These are phyloP conservation scores for Tulasnella calospora DNA, from an alignment of 768 basidiomycete genomes.

Conservation along the genomic window DNA sequence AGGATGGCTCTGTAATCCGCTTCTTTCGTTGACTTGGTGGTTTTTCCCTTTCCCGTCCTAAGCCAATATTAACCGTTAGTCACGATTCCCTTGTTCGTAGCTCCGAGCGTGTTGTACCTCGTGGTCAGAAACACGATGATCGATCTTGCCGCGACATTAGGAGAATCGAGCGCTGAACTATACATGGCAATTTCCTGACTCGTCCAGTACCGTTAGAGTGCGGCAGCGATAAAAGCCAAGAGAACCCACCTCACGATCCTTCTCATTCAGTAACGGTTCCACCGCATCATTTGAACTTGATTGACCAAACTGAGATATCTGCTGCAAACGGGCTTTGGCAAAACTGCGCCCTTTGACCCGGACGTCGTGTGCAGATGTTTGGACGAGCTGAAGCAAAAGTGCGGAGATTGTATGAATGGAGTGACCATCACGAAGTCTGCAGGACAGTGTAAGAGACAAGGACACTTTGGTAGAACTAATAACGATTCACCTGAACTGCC, in stretches of 20 bases:
- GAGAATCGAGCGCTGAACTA: conserved; percentile 67
- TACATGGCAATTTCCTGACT: conserved; percentile 63
- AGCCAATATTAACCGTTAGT: conserved; percentile 17
- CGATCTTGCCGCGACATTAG: conserved; percentile 76
- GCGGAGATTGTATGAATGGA: conserved; percentile 93
- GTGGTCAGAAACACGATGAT: conserved; percentile 75
- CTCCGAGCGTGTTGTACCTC: conserved; percentile 38
- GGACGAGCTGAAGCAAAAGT: conserved; percentile 89
- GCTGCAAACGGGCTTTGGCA: conserved; percentile 53
- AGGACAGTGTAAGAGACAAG: neutral
- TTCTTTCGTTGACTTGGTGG: conserved; percentile 87
- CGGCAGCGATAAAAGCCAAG: neutral
- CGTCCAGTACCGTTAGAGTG: neutral
- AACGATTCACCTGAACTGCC: conserved; percentile 70
- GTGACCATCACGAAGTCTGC: conserved; percentile 79
- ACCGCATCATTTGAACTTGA: conserved; percentile 30
- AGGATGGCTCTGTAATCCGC: conserved; percentile 90
- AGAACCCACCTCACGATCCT: conserved; percentile 54
- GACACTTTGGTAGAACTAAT: neutral
- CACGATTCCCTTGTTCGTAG: conserved; percentile 27
- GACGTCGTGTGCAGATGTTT: conserved; percentile 89
- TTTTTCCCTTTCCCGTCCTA: conserved; percentile 80
- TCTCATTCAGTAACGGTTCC: conserved; percentile 60
- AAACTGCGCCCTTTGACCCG: conserved; percentile 60
- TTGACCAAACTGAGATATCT: conserved; percentile 44